Base-by-base conservation (phyloP, 108 stramenopile species). In the Stephanodiscus minutulus region DNA sequence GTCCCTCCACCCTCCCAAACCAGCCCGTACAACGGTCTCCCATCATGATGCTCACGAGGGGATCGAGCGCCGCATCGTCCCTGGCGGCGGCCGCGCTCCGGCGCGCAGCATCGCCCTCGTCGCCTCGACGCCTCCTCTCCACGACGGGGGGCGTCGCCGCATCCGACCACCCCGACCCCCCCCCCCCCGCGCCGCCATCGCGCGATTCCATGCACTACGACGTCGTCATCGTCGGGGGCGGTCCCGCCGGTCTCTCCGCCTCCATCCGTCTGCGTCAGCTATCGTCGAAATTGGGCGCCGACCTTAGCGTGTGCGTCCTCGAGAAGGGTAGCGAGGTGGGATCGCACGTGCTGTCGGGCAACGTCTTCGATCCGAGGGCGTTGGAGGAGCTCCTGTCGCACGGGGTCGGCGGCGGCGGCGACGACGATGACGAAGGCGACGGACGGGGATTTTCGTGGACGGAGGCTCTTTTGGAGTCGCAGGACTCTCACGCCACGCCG, bases 281-380 rank as follows among this genome's bases (percentile, higher is more conserved):
- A n/a, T 93, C 87, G 55, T 36, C 72, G n/a, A 85, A 93, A 68
- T 70, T 86, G 31, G 89, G 84, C 31, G 76, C 75, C 43, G 99
- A 99, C 52, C 50, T 99, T n/a, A 91, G 87, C 61, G 97, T 99
- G 22, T 98, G 97, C 79, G 86, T 99, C 9, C 80, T 99, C 60
- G 98, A 99, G 46, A 99, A 99, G 77, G 98, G 94, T 56, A 88
- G 91, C 33, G 99, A 99, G 71, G 90, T 99, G 63, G 99, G 99
- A 7, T 88, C 96, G 7, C 99, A 99, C 71, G 94, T 99, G 44
- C 68, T 99, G n/a, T 97, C 96, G 4, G 99, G 99, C 11, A 97
- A 97, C 71, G 98, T 99, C 46, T 98, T 99, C 80, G 98, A 99
- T 84, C 97, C 98, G 31, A 85, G 88, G 24, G 97, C 97, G n/a